phyloP scores from a whole-genome alignment of 768 basidiomycete genomes.

The Boletellus ananas region DNA sequence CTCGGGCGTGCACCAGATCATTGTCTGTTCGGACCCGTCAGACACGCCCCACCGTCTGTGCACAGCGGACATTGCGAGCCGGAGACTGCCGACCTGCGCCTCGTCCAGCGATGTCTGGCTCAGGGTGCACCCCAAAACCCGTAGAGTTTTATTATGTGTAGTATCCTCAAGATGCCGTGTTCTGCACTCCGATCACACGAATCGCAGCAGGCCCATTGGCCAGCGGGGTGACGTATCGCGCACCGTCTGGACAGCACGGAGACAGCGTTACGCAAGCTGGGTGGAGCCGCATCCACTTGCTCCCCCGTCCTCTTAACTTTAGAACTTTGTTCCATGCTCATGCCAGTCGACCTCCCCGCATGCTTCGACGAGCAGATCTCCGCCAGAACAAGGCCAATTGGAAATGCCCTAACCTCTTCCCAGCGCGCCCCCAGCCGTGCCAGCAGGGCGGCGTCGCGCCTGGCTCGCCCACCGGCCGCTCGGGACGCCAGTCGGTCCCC shows the following conservation, averaged over 20 bases:
- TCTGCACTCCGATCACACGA: conserved; percentile 26
- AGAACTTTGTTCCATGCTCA: conserved; percentile 13
- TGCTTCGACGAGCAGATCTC: conserved; percentile 15
- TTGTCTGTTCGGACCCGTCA: conserved; percentile 23
- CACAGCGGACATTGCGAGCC: conserved; percentile 10
- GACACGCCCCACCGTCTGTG: background rate
- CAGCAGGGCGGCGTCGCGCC: too few relatives aligned
- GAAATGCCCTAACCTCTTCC: conserved; percentile 29
- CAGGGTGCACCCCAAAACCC: conserved; percentile 33
- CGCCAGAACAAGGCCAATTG: conserved; percentile 20
- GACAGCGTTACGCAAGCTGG: conserved; percentile 21
- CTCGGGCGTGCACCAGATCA: conserved; percentile 1
- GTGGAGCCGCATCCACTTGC: conserved; percentile 14
- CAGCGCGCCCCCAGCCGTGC: background rate
- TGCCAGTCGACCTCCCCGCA: conserved; percentile 8
- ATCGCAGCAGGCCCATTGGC: conserved; percentile 10
- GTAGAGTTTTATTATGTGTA: conserved; percentile 32
- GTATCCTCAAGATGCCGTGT: conserved; percentile 7
- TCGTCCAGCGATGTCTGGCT: conserved; percentile 12
- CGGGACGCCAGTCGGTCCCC: background rate
- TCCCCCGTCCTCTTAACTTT: conserved; percentile 2
- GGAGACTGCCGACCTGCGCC: conserved; percentile 22
- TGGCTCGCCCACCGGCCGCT: too few relatives aligned
- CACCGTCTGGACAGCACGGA: conserved; percentile 16
- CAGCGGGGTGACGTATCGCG: conserved; percentile 11